Percentiles rank a stretch among this genome's conserved stretches.
Conservation (phyloP, 1,139 yeast species). For the Geotrichum fermentans region DNA sequence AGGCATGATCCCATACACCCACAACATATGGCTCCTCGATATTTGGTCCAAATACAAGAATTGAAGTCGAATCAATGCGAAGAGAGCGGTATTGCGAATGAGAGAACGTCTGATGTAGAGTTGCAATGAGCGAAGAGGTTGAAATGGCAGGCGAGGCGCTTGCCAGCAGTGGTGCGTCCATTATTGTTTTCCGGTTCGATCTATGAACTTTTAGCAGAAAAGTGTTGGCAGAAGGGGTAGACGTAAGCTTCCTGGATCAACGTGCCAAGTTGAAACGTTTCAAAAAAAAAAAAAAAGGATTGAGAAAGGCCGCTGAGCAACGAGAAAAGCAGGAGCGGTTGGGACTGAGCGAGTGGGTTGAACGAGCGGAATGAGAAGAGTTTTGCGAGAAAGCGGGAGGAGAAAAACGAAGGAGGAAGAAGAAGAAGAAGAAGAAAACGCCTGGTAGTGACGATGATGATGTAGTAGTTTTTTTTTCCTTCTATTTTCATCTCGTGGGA, state of each 20-base stretch:
- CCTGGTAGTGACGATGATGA: too few species aligned
- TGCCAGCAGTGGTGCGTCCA: constrained; percentile 35
- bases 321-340: neutral
- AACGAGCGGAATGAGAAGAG: neutral
- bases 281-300: constrained; percentile 26
- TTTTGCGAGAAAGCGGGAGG: neutral
- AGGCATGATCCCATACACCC: constrained; percentile 41
- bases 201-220: too few species aligned
- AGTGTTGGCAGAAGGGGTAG: neutral
- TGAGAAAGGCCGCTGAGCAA: neutral
- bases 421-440: neutral
- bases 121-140: constrained; percentile 38
- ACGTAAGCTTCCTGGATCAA: constrained; percentile 27
- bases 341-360: neutral
- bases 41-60: constrained; percentile 33
- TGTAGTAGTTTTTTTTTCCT: too few species aligned
- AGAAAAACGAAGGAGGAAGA: neutral
- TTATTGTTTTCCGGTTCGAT: too few species aligned
- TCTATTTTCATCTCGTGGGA: too few species aligned
- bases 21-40: constrained; percentile 37
- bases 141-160: constrained; percentile 33
- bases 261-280: constrained; percentile 33
- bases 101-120: constrained; percentile 36
- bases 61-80: constrained; percentile 36
- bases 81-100: constrained; percentile 32